These are phyloP conservation scores for Teratosphaeria zuluensis DNA, from an alignment of 2,329 filamentous ascomycete genomes.

Conservation along the genomic window DNA sequence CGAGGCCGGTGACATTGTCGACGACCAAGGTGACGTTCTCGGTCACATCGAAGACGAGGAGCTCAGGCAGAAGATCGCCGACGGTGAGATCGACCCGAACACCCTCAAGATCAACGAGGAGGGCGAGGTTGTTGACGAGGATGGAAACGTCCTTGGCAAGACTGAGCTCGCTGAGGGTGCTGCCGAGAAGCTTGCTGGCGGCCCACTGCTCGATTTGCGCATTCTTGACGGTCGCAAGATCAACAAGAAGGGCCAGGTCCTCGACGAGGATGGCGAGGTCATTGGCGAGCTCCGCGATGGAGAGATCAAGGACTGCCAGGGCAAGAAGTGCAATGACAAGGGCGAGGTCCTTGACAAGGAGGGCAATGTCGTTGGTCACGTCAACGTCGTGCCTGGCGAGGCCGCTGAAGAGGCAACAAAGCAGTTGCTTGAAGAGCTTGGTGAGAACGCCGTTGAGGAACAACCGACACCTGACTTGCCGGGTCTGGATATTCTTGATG, in stretches of 20 bases:
- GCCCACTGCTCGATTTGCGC: slow-evolving; percentile 27
- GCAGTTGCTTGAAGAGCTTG: slow-evolving; percentile 38
- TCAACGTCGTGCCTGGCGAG: slow-evolving; percentile 39
- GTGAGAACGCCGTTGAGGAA: slow-evolving; percentile 24
- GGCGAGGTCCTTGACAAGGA: slow-evolving; percentile 43
- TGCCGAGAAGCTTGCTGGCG: slow-evolving; percentile 36
- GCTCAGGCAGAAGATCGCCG: slow-evolving; percentile 28
- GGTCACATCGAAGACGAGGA: slow-evolving; percentile 40
- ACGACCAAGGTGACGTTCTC: slow-evolving; percentile 40
- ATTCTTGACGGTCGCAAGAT: slow-evolving; percentile 45
- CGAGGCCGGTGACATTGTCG: slow-evolving; percentile 40
- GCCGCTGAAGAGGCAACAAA: slow-evolving; percentile 42
- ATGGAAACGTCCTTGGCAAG: slow-evolving; percentile 42
- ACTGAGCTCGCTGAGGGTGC: slow-evolving; percentile 42
- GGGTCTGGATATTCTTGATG: slow-evolving; percentile 39
- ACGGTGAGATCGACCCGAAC: slow-evolving; percentile 34
- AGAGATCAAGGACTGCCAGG: slow-evolving; percentile 33
- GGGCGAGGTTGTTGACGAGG: slow-evolving; percentile 41
- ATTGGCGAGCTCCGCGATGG: slow-evolving; percentile 42
- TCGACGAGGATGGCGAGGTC: slow-evolving; percentile 42
- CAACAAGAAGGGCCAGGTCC: slow-evolving; percentile 48
- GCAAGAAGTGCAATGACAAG: slow-evolving; percentile 42
- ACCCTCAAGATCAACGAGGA: slow-evolving; percentile 42
- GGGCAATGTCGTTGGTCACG: slow-evolving; percentile 41
- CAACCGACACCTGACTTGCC: slow-evolving; percentile 25